Conservation (phyloP, 169 alveolate genomes). For the Blepharisma undulans region DNA sequence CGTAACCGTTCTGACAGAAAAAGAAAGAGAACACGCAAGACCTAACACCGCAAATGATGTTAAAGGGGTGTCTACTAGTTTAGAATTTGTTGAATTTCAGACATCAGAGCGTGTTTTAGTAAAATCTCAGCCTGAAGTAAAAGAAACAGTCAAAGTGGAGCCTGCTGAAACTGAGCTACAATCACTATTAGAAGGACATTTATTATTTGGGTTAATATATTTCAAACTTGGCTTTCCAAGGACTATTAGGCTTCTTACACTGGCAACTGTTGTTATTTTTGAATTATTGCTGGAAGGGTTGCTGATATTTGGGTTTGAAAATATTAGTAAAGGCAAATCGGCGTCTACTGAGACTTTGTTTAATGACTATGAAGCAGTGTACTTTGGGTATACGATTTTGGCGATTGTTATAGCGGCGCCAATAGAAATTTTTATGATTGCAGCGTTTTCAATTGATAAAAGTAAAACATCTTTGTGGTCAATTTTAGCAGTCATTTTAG, state of each 20-base stretch:
- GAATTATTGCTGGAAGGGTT: neutral
- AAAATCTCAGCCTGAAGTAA: too few relatives aligned
- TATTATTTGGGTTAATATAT: neutral
- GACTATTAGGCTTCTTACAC: neutral
- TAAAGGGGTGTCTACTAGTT: too few relatives aligned
- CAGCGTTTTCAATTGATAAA: neutral
- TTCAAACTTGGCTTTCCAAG: neutral
- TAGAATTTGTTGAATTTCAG: too few relatives aligned
- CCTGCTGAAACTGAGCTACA: neutral
- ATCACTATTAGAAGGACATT: slow-evolving; percentile 4
- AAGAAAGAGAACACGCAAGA: too few relatives aligned
- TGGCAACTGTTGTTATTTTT: neutral
- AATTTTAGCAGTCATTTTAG: neutral
- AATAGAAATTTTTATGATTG: neutral
- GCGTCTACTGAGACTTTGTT: neutral
- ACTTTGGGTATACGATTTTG: neutral
- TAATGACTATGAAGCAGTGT: neutral
- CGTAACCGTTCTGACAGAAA: too few relatives aligned
- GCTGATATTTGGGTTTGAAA: neutral
- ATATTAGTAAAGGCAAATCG: neutral
- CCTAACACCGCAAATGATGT: too few relatives aligned
- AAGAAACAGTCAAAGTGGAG: neutral
- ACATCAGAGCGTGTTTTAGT: too few relatives aligned
- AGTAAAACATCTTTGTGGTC: neutral
- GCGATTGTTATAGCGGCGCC: neutral